Evolutionary conservation across 805 yeast species (phyloP), one percentile per base, ranked within the genome.

Genomic region (Candida xyloterini): DNA sequence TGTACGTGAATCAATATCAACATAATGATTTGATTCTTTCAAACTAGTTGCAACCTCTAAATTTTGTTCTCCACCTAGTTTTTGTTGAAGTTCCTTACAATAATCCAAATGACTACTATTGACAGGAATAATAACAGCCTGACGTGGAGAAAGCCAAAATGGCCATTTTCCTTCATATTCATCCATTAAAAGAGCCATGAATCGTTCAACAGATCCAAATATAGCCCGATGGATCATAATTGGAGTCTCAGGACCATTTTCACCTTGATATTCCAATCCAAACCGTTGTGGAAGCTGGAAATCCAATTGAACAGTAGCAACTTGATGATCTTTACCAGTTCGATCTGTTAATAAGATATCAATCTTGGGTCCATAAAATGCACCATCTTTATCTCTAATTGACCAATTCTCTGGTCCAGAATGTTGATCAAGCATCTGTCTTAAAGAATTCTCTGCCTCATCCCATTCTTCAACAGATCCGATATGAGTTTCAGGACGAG

Each of bases 151-250:
- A 30, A 93, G 57, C 99, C 99, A 93, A 59, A 93, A 89, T 8
- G 99, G 99, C 98, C 98, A 93, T 51, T 82, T 81, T 0, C 98
- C 99, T 41, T 78, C 76, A 59, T 80, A 87, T 49, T 90, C 95
- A 59, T 93, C 98, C 37, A 93, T 79, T 44, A 93, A 67, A 43
- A 93, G 75, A 1, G 98, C 96, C 65, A 93, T 66, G 57, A 93
- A 93, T 54, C 99, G 71, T 60, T 93, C 99, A 7, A 93, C 71
- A 0, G 97, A 89, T 0, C 99, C 99, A 59, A 88, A 87, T 2
- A 91, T 88, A 0, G 99, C 99, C 40, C 99, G 72, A 58, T 93
- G 99, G 22, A 93, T 77, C 88, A 93, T 79, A n/a, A 93, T 91
- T 3, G 99, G 99, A 30, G 74, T 74, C 44, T 79, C 74, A 24